Evolutionary conservation across 768 basidiomycete species (phyloP), one percentile per base, ranked within the genome.

Genomic region (Hypsizygus marmoreus): DNA sequence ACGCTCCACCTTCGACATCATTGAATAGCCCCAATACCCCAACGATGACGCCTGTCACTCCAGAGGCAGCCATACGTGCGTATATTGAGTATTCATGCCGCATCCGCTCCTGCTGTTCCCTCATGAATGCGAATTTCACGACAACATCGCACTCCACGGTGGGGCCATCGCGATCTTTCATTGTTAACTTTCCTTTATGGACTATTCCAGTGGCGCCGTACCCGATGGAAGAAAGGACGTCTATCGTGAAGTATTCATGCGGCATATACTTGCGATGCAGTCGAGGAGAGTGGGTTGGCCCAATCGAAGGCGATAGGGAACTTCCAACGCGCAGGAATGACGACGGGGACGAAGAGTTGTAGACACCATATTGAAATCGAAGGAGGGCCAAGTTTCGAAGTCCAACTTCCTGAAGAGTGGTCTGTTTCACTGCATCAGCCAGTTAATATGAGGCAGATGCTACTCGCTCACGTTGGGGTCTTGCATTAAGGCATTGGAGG

Each of bases 61-160:
- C 38, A 1, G 35, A 31, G 4, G 16, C 14, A 3, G 12, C 11
- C 23, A 56, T 22, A 41, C 44, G 41, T 11, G 17, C 20, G 11
- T 50, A 54, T 14, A 56, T 22, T 6, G 24, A 26, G n/a, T 29
- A 49, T 24, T 57, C 56, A 24, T 57, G 53, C 16, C 50, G 47
- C 40, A 57, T 35, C 20, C 45, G 34, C 36, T 49, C 24, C 11
- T 42, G 23, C 13, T 51, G 47, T n/a, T 50, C 39, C 9, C 20
- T 26, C 9, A n/a, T 11, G 28, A 51, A 55, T 0, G 53, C 46
- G 8, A 57, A n/a, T 30, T 57, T 57, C 7, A 57, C 56, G 10
- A 52, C 53, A 23, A 54, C 46, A 14, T 30, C 34, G n/a, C n/a
- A n/a, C n/a, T n/a, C n/a, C n/a, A n/a, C n/a, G n/a, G n/a, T n/a